Evolutionary conservation across 441 rosid species (phyloP).

Genomic region (Corymbia citriodora): DNA sequence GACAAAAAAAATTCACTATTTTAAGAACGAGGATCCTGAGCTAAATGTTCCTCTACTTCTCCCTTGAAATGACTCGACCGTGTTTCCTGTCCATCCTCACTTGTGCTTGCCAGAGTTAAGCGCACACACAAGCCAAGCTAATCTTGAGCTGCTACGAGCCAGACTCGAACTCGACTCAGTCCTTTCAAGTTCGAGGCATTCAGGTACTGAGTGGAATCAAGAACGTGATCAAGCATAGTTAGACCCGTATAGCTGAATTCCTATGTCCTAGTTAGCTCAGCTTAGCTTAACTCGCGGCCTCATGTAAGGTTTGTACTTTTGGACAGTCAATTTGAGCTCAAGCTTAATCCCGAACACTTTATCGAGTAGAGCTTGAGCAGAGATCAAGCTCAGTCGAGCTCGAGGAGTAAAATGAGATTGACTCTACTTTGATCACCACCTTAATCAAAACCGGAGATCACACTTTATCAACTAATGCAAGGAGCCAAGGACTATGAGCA

Average conservation of each 20-base stretch:
- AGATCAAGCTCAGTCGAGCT: not conserved
- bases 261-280: not conserved
- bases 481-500: not conserved
- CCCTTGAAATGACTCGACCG: not conserved
- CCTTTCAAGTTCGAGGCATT: not conserved
- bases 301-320: not conserved
- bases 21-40: not conserved
- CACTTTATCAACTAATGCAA: not conserved
- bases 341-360: not conserved
- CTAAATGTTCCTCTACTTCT: not conserved
- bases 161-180: rapidly evolving
- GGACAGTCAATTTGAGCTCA: not conserved
- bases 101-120: not conserved
- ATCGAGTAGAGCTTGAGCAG: not conserved
- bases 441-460: not conserved
- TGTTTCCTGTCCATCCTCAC: not conserved
- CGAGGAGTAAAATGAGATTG: not conserved
- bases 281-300: not conserved
- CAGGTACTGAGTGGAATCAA: not conserved
- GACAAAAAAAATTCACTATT: not conserved
- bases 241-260: not conserved
- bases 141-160: not conserved
- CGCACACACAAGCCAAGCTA: not conserved
- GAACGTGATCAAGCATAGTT: not conserved
- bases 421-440: not conserved